Evolutionary conservation across 1,139 yeast genomes (phyloP), one percentile per base, ranked within the genome.

Genomic region (Pichia inconspicua): DNA sequence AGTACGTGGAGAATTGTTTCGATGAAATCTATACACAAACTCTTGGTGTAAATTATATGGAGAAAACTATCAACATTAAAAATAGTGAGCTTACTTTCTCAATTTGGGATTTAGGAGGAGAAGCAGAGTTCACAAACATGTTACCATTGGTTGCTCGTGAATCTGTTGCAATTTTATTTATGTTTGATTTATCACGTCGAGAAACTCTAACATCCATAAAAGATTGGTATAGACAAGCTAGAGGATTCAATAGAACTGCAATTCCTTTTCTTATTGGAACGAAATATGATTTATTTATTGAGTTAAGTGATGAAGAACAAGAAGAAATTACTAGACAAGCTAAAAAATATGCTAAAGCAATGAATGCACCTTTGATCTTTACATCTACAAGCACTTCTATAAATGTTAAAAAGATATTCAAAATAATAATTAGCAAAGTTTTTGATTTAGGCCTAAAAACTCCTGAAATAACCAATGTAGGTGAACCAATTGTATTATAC

Each of bases 51-150:
- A 92, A 92, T 62, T 92, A 88, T 66, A 83, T 94, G 87, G 97
- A 94, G 63, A 84, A 90, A 59, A 83, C 85, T 56, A 86, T 92
- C 40, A 84, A 83, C 55, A 82, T 92, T 55, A 80, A 92, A 51
- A 84, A 88, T 53, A 90, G 97, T 11, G 89, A 88, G 58, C 88
- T 92, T 53, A 84, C 95, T 34, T 92, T 92, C 62, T 83, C 95
- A 31, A 84, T 92, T 39, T 92, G 97, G 96, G 99, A 92, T 66
- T 71, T 92, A 22, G 99, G 99, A 30, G 99, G 99, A 0, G 96
- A 90, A 59, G 78, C 89, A 51, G 98, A 94, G 65, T 92, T 90
- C 66, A 89, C 90, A 51, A 92, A 92, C 65, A 92, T 92, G 99
- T 71, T 94, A 45, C 97, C 97, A 25, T 70, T 92, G 51, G 97